These are phyloP conservation scores for Pseudohyphozyma bogoriensis DNA, from an alignment of 768 basidiomycete genomes.

Conservation along the genomic window DNA sequence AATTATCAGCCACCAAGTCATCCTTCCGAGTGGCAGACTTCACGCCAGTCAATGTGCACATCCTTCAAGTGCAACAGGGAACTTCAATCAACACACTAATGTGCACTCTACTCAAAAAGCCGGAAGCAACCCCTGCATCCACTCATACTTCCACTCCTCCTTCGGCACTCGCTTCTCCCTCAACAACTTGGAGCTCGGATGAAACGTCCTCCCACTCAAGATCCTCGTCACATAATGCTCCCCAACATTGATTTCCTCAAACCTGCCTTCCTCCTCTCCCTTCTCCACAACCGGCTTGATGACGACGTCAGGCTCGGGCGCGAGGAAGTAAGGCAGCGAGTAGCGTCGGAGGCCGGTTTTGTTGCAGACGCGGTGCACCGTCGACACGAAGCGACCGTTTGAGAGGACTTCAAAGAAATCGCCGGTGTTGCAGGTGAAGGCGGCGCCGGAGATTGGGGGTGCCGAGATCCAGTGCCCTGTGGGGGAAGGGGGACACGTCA, in stretches of 20 bases:
- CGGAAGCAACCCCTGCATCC: no score
- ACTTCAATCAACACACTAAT: no score
- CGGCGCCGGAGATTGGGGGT: background rate
- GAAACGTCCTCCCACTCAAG: background rate
- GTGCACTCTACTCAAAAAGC: no score
- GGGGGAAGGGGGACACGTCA: no score
- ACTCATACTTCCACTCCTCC: no score
- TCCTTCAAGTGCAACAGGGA: no score
- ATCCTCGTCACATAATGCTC: background rate
- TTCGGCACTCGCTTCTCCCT: no score
- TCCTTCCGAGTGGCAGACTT: no score
- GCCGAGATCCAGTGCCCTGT: background rate
- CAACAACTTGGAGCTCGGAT: background rate
- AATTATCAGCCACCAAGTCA: no score
- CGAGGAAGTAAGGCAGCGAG: conserved; percentile 24
- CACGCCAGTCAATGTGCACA: no score
- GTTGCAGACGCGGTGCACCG: conserved; percentile 25
- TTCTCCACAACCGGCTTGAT: background rate
- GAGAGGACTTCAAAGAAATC: conserved; percentile 13
- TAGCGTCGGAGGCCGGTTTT: conserved; percentile 9
- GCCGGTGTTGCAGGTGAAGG: conserved; percentile 18
- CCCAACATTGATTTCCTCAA: background rate
- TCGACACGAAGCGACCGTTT: background rate
- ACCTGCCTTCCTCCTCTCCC: background rate
- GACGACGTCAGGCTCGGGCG: conserved; percentile 8